Percentiles rank a stretch among this genome's conserved stretches.
These are phyloP conservation scores for Picochlorum sp. DNA, from an alignment of 139 green algal genomes.

Conservation along the genomic window DNA sequence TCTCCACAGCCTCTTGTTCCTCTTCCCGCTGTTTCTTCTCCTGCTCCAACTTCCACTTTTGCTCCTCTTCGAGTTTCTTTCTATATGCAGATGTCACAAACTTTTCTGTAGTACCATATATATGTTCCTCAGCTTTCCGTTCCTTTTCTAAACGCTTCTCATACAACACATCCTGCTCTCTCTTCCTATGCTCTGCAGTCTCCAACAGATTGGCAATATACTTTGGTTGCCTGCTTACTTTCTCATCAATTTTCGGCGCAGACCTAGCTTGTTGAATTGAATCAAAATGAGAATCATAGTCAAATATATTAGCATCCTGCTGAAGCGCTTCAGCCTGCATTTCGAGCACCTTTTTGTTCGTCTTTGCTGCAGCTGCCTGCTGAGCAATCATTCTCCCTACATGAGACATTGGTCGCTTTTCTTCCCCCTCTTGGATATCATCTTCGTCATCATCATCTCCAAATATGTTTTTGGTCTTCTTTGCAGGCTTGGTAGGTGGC, in stretches of 20 bases:
- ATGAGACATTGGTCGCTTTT: slow-evolving; percentile 33
- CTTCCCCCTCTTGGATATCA: slow-evolving; percentile 40
- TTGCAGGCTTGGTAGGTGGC: background rate
- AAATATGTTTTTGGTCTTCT: slow-evolving; percentile 32
- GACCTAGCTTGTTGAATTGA: slow-evolving; percentile 52
- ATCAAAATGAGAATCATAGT: slow-evolving; percentile 91
- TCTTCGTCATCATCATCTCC: slow-evolving; percentile 47
- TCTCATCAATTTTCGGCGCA: slow-evolving; percentile 54
- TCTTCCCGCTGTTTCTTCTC: slow-evolving; percentile 53
- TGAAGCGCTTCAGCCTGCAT: slow-evolving; percentile 72
- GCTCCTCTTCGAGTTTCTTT: slow-evolving; percentile 88
- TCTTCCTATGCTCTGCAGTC: slow-evolving; percentile 74
- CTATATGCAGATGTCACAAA: slow-evolving; percentile 92
- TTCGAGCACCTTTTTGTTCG: slow-evolving; percentile 41
- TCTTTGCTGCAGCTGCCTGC: slow-evolving; percentile 58
- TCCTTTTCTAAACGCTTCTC: slow-evolving; percentile 47
- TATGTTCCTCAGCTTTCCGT: slow-evolving; percentile 65
- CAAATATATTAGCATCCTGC: slow-evolving; percentile 82
- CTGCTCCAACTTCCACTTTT: slow-evolving; percentile 54
- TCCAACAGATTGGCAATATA: slow-evolving; percentile 73
- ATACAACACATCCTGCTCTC: slow-evolving; percentile 71
- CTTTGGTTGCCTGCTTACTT: slow-evolving; percentile 46
- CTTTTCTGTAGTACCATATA: slow-evolving; percentile 86
- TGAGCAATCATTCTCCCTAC: slow-evolving; percentile 43
- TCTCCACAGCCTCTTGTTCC: slow-evolving; percentile 51